Base-by-base conservation (phyloP, 2,329 filamentous ascomycete genomes). In the Penicillium sp. region DNA sequence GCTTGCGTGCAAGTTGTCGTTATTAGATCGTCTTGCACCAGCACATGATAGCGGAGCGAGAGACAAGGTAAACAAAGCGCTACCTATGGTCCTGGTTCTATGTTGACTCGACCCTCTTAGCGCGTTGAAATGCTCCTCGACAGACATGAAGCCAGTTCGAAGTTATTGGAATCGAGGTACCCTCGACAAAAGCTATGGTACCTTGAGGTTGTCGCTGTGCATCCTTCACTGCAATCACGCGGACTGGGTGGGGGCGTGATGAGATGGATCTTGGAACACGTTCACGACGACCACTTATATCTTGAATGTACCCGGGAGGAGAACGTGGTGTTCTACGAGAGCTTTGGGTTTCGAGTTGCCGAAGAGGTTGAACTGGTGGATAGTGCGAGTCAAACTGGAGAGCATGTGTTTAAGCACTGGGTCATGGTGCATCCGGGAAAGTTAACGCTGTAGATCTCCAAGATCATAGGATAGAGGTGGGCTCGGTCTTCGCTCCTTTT, bases 181-280 rank as follows among this genome's bases (percentile, higher is more conserved):
- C 23, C 31, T 10, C 21, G 36, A 4, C 13, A 43, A 7, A 47
- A 58, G 15, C 31, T 68, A 17, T 70, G 68, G 67, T 68, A 69
- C 53, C 57, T 68, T 12, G 67, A 69, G 41, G 64, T 70, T 2
- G 23, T 70, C 17, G 67, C 64, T 29, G 66, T 70, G 3, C 67
- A 70, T 56, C 66, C 68, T 13, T 60, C 51, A 7, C 53, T 69
- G 1, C 68, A 69, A 43, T 64, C 62, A 19, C 63, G 66, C 13
- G 66, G 67, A 0, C 36, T 70, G 1, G 66, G 65, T 1, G 49
- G 52, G 21, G 55, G 52, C 6, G 62, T 61, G 3, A 66, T 69
- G 61, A 39, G 41, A 15, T 61, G 55, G 45, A 44, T 64, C 9
- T 39, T 66, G 21, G 58, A 65, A 7, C 55, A 63, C 27, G 45